A percentile compares a stretch with the other conserved stretches of the same genome.
phyloP scores from a whole-genome alignment of 140 eudicot genomes.

The Cichorium intybus region DNA sequence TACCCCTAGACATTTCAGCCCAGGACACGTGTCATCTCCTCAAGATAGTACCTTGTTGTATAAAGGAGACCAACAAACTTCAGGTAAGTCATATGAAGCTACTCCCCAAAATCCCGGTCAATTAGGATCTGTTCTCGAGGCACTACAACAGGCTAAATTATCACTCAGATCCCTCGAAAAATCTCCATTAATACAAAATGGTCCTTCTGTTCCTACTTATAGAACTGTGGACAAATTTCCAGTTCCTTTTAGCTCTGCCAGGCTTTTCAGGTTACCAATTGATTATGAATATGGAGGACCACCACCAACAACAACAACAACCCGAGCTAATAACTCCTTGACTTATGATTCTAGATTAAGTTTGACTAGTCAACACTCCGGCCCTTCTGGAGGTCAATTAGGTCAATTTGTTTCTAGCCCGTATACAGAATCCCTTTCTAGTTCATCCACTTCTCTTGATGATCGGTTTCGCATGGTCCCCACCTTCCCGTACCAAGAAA shows the following conservation, averaged over 20 bases:
- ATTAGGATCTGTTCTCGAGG: constrained; percentile 69
- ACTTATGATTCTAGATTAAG: constrained; percentile 37
- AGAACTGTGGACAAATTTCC: constrained; percentile 32
- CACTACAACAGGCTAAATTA: constrained; percentile 76
- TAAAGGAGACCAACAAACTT: constrained; percentile 16
- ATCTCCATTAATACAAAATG: constrained; percentile 26
- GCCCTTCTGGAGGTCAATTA: constrained; percentile 14
- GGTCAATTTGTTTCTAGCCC: constrained; percentile 28
- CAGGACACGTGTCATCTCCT: constrained; percentile 23
- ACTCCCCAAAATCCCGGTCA: constrained; percentile 34
- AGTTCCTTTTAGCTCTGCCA: constrained; percentile 52
- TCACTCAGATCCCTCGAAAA: constrained; percentile 53
- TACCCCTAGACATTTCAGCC: neutral
- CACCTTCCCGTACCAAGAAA: constrained; percentile 42
- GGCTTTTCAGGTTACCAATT: constrained; percentile 76
- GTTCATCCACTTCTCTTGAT: constrained; percentile 29
- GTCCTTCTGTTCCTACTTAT: constrained; percentile 26
- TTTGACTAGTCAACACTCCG: constrained; percentile 32
- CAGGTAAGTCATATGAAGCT: constrained; percentile 28
- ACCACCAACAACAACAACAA: constrained; percentile 17
- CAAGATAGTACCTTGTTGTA: neutral
- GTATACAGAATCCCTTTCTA: constrained; percentile 33
- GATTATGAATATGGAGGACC: constrained; percentile 43
- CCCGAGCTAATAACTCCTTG: constrained; percentile 24
- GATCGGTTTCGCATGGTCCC: constrained; percentile 36